These are phyloP conservation scores for Galeopsis tetrahit DNA, from an alignment of 257 asterid species.

Conservation along the genomic window DNA sequence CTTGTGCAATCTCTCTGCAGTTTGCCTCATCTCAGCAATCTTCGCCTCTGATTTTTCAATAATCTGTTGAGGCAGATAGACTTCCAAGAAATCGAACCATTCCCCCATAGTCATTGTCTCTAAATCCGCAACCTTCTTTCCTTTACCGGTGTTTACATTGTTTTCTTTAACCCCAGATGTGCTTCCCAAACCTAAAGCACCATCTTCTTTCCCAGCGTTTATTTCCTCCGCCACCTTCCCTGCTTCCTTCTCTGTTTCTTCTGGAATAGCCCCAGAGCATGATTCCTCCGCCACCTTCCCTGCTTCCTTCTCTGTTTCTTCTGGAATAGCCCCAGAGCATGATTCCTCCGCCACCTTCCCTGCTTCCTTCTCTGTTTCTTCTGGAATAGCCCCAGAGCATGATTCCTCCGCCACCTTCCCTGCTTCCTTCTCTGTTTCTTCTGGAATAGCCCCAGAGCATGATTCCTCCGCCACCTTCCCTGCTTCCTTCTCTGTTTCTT, in stretches of 20 bases:
- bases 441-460: too few species aligned
- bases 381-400: too few species aligned
- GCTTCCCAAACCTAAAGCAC: conserved; percentile 37
- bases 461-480: too few species aligned
- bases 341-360: too few species aligned
- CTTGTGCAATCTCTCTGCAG: conserved; percentile 57
- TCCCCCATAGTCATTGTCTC: conserved; percentile 72
- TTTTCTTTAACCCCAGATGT: conserved; percentile 39
- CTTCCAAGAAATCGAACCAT: conserved; percentile 69
- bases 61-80: conserved; percentile 59
- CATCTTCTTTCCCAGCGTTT: conserved; percentile 27
- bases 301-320: conserved; percentile 36
- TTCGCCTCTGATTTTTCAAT: conserved; percentile 62
- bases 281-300: too few species aligned
- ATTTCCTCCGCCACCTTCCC: conserved; percentile 28
- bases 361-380: too few species aligned
- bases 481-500: too few species aligned
- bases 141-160: conserved; percentile 9
- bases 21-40: conserved; percentile 64
- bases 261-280: conserved; percentile 35
- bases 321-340: conserved; percentile 35
- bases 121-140: conserved; percentile 40
- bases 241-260: conserved; percentile 36
- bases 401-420: too few species aligned
- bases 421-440: too few species aligned